phyloP scores from a whole-genome alignment of 2,329 filamentous ascomycete species.

The Colletotrichum agaves region DNA sequence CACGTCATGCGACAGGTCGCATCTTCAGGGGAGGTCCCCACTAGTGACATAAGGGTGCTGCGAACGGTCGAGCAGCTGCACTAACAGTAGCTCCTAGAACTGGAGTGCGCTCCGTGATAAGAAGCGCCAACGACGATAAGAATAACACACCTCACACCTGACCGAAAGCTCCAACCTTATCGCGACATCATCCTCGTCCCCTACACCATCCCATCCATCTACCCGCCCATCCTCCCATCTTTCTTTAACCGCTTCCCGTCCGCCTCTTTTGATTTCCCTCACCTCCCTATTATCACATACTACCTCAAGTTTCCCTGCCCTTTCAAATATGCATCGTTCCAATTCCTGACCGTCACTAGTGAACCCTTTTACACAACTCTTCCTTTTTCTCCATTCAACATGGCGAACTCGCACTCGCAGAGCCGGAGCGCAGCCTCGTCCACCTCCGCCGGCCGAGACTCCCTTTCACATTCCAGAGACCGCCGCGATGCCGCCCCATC shows the following conservation, averaged over 20 bases:
- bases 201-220: constrained; percentile 24
- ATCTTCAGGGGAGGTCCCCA: constrained; percentile 17
- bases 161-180: constrained; percentile 37
- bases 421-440: constrained; percentile 38
- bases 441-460: constrained; percentile 35
- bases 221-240: neutral
- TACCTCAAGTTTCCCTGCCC: neutral
- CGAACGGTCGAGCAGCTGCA: constrained; percentile 19
- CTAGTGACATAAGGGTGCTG: constrained; percentile 29
- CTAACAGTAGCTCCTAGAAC: neutral
- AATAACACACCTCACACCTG: constrained; percentile 27
- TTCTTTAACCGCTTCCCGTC: neutral
- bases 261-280: neutral
- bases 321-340: constrained; percentile 35
- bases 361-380: constrained; percentile 13
- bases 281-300: neutral
- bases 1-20: neutral
- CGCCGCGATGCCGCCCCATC: constrained; percentile 42
- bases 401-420: constrained; percentile 35
- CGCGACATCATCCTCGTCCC: constrained; percentile 35
- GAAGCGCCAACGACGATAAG: neutral
- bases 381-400: constrained; percentile 31
- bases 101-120: constrained; percentile 20
- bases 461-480: constrained; percentile 35
- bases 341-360: constrained; percentile 26